phyloP scores from a whole-genome alignment of 2,329 filamentous ascomycete genomes.

The Shiraia bambusicola region DNA sequence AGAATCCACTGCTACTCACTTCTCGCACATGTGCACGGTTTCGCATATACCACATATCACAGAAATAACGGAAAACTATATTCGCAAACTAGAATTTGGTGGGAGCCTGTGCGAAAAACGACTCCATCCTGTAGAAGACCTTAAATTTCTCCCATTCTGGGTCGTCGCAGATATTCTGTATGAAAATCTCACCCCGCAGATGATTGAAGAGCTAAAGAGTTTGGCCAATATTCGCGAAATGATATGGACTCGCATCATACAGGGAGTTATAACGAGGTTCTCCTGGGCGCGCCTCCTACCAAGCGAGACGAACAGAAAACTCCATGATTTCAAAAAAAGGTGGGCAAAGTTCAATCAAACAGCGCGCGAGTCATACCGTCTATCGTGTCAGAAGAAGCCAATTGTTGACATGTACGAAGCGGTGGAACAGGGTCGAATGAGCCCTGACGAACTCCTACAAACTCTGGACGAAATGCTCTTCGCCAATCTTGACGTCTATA shows the following conservation, averaged over 20 bases:
- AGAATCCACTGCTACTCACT: neutral
- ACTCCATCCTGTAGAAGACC: conserved; percentile 36
- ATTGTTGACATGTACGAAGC: neutral
- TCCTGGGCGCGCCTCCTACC: conserved; percentile 28
- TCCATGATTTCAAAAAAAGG: conserved; percentile 7
- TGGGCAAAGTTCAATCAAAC: conserved; percentile 42
- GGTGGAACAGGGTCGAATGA: too few species aligned
- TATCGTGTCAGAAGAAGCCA: neutral
- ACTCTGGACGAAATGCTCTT: conserved; percentile 51
- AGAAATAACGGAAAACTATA: neutral
- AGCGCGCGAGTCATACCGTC: too few species aligned
- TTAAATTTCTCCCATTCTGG: conserved; percentile 43
- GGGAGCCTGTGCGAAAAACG: neutral
- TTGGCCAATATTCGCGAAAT: conserved; percentile 31
- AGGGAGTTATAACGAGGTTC: conserved; percentile 40
- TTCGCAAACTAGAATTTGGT: too few species aligned
- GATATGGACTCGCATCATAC: conserved; percentile 38
- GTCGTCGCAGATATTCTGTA: conserved; percentile 45
- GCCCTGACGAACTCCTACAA: too few species aligned
- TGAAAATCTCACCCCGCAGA: conserved; percentile 29
- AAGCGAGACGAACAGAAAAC: conserved; percentile 22
- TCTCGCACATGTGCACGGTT: neutral
- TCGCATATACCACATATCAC: conserved; percentile 1
- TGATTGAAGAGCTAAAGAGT: conserved; percentile 24
- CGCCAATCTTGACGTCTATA: conserved; percentile 52